phyloP scores from a whole-genome alignment of 495 filamentous ascomycete species.

The Glutinoglossum americanum region DNA sequence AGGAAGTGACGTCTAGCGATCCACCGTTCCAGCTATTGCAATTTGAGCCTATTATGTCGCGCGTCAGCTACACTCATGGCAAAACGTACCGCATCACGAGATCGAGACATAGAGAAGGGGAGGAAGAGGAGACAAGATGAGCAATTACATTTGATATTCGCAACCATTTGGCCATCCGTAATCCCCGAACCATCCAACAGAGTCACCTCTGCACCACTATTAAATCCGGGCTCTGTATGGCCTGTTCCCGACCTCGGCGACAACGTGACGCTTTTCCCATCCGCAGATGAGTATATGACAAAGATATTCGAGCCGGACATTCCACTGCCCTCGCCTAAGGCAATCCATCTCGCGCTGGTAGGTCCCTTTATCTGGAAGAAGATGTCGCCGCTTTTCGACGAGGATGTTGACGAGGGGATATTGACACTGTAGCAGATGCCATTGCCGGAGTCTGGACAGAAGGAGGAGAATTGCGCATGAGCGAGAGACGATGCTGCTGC shows the following conservation, averaged over 20 bases:
- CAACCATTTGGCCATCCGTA: conserved; percentile 30
- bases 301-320: conserved; percentile 52
- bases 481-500: not conserved
- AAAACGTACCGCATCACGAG: not conserved
- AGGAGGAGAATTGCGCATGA: not conserved
- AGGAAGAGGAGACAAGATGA: not conserved
- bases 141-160: conserved; percentile 33
- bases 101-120: not conserved
- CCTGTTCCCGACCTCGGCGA: conserved; percentile 36
- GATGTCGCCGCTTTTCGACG: conserved; percentile 23
- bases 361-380: conserved; percentile 47
- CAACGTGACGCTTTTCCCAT: conserved; percentile 36
- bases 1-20: conserved; percentile 20
- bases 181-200: conserved; percentile 42
- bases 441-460: not conserved
- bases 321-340: conserved; percentile 34
- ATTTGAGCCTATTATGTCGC: conserved; percentile 23
- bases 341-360: conserved; percentile 37
- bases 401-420: conserved; percentile 14
- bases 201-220: conserved; percentile 26
- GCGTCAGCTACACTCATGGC: not conserved
- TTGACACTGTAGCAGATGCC: conserved; percentile 18
- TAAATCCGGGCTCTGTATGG: conserved; percentile 29
- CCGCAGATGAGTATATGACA: conserved; percentile 38
- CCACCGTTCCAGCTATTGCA: conserved; percentile 36